These are phyloP conservation scores for Lenwebbia sp. DNA, from an alignment of 345 rosid genomes.

Conservation along the genomic window DNA sequence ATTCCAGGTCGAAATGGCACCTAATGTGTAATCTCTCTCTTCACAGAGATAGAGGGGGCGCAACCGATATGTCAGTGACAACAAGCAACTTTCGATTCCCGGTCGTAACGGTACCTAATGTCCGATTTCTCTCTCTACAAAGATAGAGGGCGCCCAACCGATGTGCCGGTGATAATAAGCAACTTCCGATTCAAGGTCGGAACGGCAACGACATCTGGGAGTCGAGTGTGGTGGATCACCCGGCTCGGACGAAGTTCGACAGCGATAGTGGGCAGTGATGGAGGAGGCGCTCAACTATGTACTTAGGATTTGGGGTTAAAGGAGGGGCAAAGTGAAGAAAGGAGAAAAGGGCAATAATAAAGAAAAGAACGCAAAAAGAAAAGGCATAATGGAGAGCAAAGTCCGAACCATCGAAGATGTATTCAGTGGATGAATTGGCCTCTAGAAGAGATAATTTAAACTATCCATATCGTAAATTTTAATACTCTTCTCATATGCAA, in stretches of 20 bases:
- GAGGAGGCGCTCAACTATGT: neutral
- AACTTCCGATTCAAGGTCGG: neutral
- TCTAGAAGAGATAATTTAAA: neutral
- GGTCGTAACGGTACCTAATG: neutral
- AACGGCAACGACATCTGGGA: neutral
- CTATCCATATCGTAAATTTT: neutral
- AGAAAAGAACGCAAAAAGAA: neutral
- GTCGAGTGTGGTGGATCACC: neutral
- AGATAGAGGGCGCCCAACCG: neutral
- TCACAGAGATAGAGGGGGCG: neutral
- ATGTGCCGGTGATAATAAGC: neutral
- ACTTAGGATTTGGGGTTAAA: neutral
- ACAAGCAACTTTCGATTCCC: neutral
- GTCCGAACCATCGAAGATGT: neutral
- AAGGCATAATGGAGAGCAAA: neutral
- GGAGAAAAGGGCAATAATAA: neutral
- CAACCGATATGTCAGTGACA: neutral
- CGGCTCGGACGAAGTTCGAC: neutral
- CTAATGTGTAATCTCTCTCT: neutral
- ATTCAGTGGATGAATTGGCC: neutral
- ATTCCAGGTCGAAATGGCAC: neutral
- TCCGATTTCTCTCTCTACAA: neutral
- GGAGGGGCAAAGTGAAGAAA: neutral
- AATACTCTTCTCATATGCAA: neutral
- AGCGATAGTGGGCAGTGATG: neutral